Conservation (phyloP, 1,284 basidiomycete species). For the Ganoderma lucidum region DNA sequence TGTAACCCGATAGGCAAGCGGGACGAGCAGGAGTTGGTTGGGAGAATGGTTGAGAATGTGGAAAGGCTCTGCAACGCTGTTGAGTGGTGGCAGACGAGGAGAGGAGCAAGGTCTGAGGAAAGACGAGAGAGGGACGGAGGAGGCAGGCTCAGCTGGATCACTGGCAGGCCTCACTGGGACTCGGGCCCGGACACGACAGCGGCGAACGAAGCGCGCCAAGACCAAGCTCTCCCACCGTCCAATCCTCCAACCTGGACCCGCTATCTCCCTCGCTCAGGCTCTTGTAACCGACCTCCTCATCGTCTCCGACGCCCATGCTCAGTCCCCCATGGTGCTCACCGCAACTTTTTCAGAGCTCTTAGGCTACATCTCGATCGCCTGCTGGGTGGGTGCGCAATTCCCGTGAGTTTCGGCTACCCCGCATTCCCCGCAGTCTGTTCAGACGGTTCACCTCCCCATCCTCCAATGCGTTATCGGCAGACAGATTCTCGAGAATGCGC, state of each 20-base stretch:
- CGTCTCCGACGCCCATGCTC: conserved; percentile 23
- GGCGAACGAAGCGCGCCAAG: conserved; percentile 1
- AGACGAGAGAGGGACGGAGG: neutral
- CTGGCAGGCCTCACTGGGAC: neutral
- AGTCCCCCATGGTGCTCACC: conserved; percentile 28
- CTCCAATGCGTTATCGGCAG: conserved; percentile 42
- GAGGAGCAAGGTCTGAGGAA: conserved; percentile 1
- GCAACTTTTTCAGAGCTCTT: conserved; percentile 53
- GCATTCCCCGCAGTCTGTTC: conserved; percentile 19
- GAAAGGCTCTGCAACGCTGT: neutral
- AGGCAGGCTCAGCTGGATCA: no score
- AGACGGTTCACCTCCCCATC: conserved; percentile 17
- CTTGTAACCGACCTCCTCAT: neutral
- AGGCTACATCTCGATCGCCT: conserved; percentile 83
- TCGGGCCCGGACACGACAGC: neutral
- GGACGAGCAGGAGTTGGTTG: neutral
- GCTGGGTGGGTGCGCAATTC: conserved; percentile 92
- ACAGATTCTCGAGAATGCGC: conserved; percentile 85
- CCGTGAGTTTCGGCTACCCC: conserved; percentile 68
- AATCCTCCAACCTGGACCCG: neutral
- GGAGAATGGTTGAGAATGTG: neutral
- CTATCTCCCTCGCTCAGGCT: conserved; percentile 10
- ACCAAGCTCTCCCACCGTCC: conserved; percentile 10
- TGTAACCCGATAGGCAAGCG: neutral
- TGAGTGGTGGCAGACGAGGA: neutral